These are phyloP conservation scores for Psilocybe mexicana DNA, from an alignment of 1,284 basidiomycete species.

Conservation along the genomic window DNA sequence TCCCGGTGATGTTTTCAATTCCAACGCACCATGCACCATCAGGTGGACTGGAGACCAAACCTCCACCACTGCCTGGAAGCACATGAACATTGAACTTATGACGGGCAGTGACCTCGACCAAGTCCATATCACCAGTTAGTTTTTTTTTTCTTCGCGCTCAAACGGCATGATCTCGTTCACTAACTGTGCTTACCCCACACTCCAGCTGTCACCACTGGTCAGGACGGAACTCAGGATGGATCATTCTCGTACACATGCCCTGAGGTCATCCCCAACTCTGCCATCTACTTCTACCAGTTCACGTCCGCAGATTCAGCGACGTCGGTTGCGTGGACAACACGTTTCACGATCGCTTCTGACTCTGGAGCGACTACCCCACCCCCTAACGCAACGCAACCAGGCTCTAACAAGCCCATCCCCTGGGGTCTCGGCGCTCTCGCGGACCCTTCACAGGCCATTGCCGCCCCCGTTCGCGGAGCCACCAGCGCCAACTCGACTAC, in stretches of 20 bases:
- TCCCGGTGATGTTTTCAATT: constrained; percentile 56
- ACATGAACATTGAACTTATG: constrained; percentile 77
- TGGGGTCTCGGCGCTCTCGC: constrained; percentile 72
- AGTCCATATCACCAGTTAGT: constrained; percentile 67
- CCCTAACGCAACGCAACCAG: constrained; percentile 53
- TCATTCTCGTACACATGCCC: constrained; percentile 69
- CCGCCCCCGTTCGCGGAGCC: constrained; percentile 15
- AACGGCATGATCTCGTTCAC: not conserved
- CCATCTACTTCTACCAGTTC: constrained; percentile 84
- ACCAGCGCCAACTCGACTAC: not conserved
- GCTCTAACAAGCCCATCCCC: constrained; percentile 48
- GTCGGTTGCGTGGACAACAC: constrained; percentile 71
- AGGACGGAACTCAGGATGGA: constrained; percentile 60
- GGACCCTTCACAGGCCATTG: constrained; percentile 40
- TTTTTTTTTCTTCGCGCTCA: not conserved
- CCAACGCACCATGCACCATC: constrained; percentile 54
- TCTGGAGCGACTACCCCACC: constrained; percentile 52
- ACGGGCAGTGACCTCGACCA: constrained; percentile 74
- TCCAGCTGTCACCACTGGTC: constrained; percentile 55
- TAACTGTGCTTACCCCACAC: not conserved
- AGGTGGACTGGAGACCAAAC: constrained; percentile 54
- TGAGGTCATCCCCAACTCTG: constrained; percentile 63
- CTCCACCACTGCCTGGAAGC: constrained; percentile 57
- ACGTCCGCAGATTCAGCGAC: constrained; percentile 38
- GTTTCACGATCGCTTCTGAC: constrained; percentile 73